These are phyloP conservation scores for Rhizopus stolonifer DNA, from an alignment of 371 early-diverging fungal species.

Conservation along the genomic window DNA sequence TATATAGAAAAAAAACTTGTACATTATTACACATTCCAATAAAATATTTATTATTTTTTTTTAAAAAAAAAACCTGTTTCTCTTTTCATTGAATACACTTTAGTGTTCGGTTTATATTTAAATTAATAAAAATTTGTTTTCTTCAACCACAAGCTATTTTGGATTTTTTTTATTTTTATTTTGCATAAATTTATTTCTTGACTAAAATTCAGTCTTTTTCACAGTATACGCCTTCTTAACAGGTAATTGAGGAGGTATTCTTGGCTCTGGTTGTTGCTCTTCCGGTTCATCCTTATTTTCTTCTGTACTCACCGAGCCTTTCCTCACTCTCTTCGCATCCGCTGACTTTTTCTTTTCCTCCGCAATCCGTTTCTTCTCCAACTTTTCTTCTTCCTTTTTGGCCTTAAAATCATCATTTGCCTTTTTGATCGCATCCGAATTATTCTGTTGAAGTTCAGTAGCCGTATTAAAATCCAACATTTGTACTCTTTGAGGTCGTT, in stretches of 20 bases:
- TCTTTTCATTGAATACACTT: no score
- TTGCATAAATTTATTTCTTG: neutral
- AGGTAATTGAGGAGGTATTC: neutral
- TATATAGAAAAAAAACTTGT: neutral
- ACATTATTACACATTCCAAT: neutral
- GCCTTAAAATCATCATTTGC: slow-evolving; percentile 20
- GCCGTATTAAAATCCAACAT: slow-evolving; percentile 29
- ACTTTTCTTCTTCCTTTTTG: neutral
- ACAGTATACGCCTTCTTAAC: neutral
- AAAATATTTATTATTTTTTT: no score
- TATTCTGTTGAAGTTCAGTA: slow-evolving; percentile 20
- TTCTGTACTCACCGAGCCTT: neutral
- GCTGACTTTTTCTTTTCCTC: neutral
- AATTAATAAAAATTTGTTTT: neutral
- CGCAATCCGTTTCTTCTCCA: neutral
- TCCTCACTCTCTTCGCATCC: neutral
- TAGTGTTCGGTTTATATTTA: neutral
- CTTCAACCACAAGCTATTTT: no score
- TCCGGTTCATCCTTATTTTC: neutral
- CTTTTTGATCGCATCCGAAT: slow-evolving; percentile 10
- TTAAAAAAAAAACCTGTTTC: neutral
- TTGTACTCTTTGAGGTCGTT: slow-evolving; percentile 20
- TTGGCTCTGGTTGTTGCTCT: neutral
- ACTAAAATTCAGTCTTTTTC: neutral
- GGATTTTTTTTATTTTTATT: no score